A percentile compares a stretch with the other conserved stretches of the same genome.
Evolutionary conservation across 78 protist species (phyloP).

Genomic region (Guillardia theta): DNA sequence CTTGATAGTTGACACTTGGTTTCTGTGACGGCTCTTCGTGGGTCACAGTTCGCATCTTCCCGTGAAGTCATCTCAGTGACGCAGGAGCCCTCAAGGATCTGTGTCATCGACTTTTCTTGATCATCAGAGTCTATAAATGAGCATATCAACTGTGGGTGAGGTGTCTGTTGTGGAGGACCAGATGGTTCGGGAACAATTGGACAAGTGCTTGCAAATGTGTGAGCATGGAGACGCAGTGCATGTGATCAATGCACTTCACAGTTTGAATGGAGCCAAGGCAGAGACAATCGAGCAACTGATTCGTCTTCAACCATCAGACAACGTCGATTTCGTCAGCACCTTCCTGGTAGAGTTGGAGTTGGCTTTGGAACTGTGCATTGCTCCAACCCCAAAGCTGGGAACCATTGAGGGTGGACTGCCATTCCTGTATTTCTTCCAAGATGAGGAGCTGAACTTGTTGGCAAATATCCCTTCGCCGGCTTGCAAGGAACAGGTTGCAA

Average conservation of each 20-base stretch:
- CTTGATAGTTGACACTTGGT: too few relatives aligned
- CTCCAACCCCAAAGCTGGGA: constrained; percentile 2
- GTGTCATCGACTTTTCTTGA: too few relatives aligned
- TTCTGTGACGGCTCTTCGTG: too few relatives aligned
- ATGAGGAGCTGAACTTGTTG: background rate
- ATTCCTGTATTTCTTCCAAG: background rate
- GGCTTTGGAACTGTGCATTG: background rate
- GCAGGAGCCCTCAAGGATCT: too few relatives aligned
- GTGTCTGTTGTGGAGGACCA: background rate
- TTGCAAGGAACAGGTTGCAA: background rate
- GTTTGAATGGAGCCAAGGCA: background rate
- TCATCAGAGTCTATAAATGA: too few relatives aligned
- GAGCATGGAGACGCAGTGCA: background rate
- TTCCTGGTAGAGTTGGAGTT: background rate
- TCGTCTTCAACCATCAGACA: background rate
- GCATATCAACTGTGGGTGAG: too few relatives aligned
- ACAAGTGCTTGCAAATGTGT: background rate
- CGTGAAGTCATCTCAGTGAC: too few relatives aligned
- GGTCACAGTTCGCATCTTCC: too few relatives aligned
- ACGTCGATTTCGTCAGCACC: background rate
- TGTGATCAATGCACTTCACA: constrained; percentile 7
- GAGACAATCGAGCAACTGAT: background rate
- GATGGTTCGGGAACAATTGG: background rate
- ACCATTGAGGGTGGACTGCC: constrained; percentile 33
- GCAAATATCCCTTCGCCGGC: background rate